Conservation (phyloP, 441 rosid species). For the Populus hybrid region DNA sequence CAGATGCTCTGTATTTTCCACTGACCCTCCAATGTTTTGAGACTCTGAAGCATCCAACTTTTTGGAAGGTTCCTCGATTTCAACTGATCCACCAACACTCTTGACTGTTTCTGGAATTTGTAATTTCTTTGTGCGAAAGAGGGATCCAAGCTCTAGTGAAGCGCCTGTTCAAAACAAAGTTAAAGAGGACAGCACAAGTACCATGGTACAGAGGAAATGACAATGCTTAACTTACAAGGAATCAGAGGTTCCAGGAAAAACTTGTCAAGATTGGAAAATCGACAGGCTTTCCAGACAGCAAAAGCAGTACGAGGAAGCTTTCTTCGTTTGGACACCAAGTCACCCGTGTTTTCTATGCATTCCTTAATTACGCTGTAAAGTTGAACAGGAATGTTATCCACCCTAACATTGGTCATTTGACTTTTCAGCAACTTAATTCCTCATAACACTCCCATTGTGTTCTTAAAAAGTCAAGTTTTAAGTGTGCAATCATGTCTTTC, state of each 20-base stretch:
- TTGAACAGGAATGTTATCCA: conserved; percentile 14
- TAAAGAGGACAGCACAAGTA: conserved; percentile 16
- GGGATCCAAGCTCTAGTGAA: conserved; percentile 40
- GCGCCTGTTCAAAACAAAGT: conserved; percentile 38
- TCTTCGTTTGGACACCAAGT: conserved; percentile 55
- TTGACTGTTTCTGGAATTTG: conserved; percentile 10
- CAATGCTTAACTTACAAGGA: conserved; percentile 50
- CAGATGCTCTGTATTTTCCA: conserved; percentile 7
- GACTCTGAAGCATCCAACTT: conserved; percentile 27
- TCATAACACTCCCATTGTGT: background rate
- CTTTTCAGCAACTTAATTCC: conserved; percentile 1
- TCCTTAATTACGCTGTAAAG: conserved; percentile 53
- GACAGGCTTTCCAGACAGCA: conserved; percentile 43
- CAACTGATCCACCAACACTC: conserved; percentile 2
- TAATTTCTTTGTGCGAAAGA: conserved; percentile 28
- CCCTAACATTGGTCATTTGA: background rate
- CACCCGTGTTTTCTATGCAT: conserved; percentile 55
- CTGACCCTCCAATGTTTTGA: conserved; percentile 5
- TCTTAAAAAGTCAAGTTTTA: background rate
- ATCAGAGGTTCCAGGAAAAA: conserved; percentile 55
- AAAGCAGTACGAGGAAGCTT: conserved; percentile 41
- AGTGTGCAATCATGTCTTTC: background rate
- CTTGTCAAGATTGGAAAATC: conserved; percentile 32
- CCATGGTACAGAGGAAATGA: conserved; percentile 2
- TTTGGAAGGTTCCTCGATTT: conserved; percentile 28